phyloP scores from a whole-genome alignment of 345 rosid genomes.

The Arabis hirsuta region DNA sequence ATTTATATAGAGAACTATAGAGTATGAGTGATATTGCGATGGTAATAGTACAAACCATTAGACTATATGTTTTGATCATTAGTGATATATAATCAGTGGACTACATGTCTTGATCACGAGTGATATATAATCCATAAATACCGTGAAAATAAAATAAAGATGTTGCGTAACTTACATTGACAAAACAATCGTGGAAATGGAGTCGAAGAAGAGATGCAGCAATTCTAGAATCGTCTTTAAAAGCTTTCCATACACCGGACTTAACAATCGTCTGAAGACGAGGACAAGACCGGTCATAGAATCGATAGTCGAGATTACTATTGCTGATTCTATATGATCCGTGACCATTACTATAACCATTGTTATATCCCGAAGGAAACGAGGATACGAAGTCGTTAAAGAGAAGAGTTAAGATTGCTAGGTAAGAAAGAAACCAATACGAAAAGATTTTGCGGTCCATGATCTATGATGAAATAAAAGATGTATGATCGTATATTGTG shows the following conservation, averaged over 20 bases:
- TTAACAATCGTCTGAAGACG: conserved; percentile 62
- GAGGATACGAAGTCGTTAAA: conserved; percentile 26
- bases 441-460: conserved; percentile 32
- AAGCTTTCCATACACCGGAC: conserved; percentile 67
- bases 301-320: conserved; percentile 51
- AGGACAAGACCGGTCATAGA: conserved; percentile 71
- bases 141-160: not conserved
- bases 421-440: conserved; percentile 1
- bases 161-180: conserved; percentile 55
- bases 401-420: conserved; percentile 37
- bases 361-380: conserved; percentile 39
- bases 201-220: conserved; percentile 89
- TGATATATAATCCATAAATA: not conserved
- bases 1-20: too few species aligned
- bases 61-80: too few species aligned
- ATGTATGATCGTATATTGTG: conserved; percentile 26
- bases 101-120: too few species aligned
- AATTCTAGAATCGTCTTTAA: conserved; percentile 64
- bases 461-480: conserved; percentile 11
- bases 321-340: not conserved
- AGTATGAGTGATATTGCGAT: too few species aligned
- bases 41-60: too few species aligned
- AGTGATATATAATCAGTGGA: not conserved
- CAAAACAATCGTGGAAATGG: conserved; percentile 88
- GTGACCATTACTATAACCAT: conserved; percentile 27